A percentile compares a stretch with the other conserved stretches of the same genome.
Evolutionary conservation across 1,284 basidiomycete genomes (phyloP).

Genomic region (Wallemia mellicola): DNA sequence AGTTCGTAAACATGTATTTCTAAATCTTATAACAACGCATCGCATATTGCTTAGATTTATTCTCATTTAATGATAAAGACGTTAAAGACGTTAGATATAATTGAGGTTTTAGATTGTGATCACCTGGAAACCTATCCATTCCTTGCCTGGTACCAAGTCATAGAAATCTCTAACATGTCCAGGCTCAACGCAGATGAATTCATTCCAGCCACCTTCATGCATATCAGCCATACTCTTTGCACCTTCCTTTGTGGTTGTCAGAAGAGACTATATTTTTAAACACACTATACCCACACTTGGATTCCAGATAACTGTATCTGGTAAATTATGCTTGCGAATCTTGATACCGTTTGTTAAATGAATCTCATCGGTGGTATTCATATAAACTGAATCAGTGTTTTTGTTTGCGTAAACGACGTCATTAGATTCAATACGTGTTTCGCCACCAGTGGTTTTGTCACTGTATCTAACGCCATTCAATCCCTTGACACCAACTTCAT

Average conservation of each 20-base stretch:
- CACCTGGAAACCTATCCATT: constrained; percentile 3
- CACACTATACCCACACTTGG: constrained; percentile 20
- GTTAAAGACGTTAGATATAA: not conserved
- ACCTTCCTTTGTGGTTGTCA: constrained; percentile 15
- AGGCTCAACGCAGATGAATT: constrained; percentile 57
- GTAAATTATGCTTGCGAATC: constrained; percentile 30
- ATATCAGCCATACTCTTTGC: constrained; percentile 51
- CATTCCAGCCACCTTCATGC: constrained; percentile 57
- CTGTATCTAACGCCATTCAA: constrained; percentile 32
- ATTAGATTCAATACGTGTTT: constrained; percentile 14
- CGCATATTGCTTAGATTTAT: too few relatives aligned
- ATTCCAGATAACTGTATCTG: constrained; percentile 64
- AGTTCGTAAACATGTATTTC: not conserved
- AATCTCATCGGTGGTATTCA: constrained; percentile 33
- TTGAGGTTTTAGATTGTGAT: not conserved
- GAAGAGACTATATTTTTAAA: not conserved
- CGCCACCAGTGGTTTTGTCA: constrained; percentile 28
- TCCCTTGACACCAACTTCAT: constrained; percentile 24
- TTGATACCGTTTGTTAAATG: constrained; percentile 17
- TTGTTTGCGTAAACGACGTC: constrained; percentile 28
- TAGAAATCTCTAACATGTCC: constrained; percentile 26
- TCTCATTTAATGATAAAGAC: too few relatives aligned
- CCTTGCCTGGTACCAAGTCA: constrained; percentile 1
- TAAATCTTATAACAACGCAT: not conserved
- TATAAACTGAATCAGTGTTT: constrained; percentile 28